Base-by-base conservation (phyloP, 192 early-diverging fungal species). In the Coemansia aciculifera region DNA sequence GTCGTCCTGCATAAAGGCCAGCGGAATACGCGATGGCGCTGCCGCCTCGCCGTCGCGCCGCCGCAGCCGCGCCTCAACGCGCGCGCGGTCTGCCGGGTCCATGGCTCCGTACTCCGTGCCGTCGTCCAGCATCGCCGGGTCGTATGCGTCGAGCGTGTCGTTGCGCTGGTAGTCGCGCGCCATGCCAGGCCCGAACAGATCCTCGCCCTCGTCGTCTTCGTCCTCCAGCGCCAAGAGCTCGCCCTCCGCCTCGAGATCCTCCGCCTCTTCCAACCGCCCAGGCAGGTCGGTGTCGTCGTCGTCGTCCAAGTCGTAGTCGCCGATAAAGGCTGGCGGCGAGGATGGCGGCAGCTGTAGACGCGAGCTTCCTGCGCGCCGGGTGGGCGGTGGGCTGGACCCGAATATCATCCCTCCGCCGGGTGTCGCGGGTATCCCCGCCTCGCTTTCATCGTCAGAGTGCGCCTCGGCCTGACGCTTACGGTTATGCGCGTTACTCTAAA, bases 151-250 rank as follows among this genome's bases (percentile, higher is more conserved):
- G 36, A 90, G 74, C 5, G 65, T 38, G 42, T 66, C 81, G 73
- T 95, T 94, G 56, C 86, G 80, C 15, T 68, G 79, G 76, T 98
- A 98, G 76, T 98, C 97, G 37, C 84, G 86, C 65, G 94, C 92
- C 85, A 97, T 88, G 52, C 87, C 86, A 21, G 89, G 88, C 12
- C 90, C 93, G 85, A 94, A 95, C 69, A 99, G 84, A 82, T 99
- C 94, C 72, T 95, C 94, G 13, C 95, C 97, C 57, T 93, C 89
- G 29, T 86, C 90, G 15, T 92, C 91, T 31, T 91, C 88, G 38
- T 88, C 84, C 1, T 76, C 69, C 12, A 70, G 61, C 11, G 74
- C 71, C 38, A 83, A 63, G 57, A 76, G 59, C 67, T 79, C 78
- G 29, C 70, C 83, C 52, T 83, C 83, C 12, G 79, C 72, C 24